Percentiles rank a stretch among this genome's conserved stretches.
These are phyloP conservation scores for Leccinellum albellum DNA, from an alignment of 768 basidiomycete genomes.

Conservation along the genomic window DNA sequence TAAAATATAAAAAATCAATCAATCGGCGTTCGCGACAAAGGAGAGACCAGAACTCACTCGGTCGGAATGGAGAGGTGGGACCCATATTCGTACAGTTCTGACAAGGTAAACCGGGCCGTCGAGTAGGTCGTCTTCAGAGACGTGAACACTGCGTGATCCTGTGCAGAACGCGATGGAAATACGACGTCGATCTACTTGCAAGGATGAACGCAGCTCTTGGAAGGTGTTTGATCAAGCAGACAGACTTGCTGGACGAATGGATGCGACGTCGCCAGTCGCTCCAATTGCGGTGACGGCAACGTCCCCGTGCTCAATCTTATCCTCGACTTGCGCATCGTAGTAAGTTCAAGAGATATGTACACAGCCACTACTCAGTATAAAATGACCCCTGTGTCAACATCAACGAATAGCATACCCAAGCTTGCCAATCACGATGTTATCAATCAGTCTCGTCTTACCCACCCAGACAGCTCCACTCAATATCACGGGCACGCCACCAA, in stretches of 20 bases:
- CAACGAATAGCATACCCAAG: conserved; percentile 10
- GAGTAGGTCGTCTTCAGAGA: conserved; percentile 43
- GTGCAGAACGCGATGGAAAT: conserved; percentile 43
- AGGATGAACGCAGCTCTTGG: conserved; percentile 1
- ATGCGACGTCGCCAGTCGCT: conserved; percentile 37
- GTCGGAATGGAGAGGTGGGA: conserved; percentile 20
- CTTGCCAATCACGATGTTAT: conserved; percentile 80
- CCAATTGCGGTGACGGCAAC: conserved; percentile 28
- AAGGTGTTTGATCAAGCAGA: background rate
- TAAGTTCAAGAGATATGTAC: no score
- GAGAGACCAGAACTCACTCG: conserved; percentile 6
- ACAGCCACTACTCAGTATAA: conserved; percentile 16
- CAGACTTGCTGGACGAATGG: conserved; percentile 54
- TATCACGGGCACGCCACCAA: conserved; percentile 44
- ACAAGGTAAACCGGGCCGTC: conserved; percentile 42
- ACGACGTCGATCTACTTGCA: conserved; percentile 55
- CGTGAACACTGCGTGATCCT: conserved; percentile 39
- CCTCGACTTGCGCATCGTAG: conserved; percentile 14
- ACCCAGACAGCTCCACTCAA: conserved; percentile 87
- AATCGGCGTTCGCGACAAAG: background rate
- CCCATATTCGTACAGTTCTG: conserved; percentile 40
- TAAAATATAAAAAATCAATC: background rate
- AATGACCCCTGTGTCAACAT: background rate
- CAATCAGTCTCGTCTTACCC: conserved; percentile 85
- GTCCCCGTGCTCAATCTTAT: conserved; percentile 19